phyloP scores from a whole-genome alignment of 176 grass and related monocot genomes.

The Poa annua region DNA sequence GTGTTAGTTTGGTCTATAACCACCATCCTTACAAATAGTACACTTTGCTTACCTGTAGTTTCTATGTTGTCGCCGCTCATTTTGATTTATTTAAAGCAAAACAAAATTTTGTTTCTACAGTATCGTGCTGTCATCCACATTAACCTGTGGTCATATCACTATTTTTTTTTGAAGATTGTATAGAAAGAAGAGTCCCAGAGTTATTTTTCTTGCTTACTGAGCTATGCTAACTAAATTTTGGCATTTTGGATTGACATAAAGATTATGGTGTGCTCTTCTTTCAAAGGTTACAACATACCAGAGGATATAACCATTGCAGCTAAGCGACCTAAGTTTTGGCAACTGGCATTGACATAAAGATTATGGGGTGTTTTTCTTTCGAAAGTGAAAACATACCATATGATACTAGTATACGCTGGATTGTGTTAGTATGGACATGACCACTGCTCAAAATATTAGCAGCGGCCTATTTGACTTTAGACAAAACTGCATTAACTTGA shows the following conservation, averaged over 20 bases:
- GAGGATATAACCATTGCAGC: neutral
- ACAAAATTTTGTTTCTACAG: neutral
- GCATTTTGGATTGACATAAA: conserved; percentile 1
- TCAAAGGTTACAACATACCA: neutral
- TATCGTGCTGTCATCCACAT: neutral
- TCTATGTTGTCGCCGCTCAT: neutral
- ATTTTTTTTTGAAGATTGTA: neutral
- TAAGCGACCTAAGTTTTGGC: neutral
- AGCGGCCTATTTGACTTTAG: neutral
- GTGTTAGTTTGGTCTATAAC: conserved; percentile 22
- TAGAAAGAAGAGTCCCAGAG: neutral
- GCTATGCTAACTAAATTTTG: neutral
- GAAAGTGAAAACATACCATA: neutral
- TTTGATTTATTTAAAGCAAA: neutral
- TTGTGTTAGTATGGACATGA: neutral
- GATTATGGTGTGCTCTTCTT: neutral
- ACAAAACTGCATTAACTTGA: neutral
- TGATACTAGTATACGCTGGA: neutral
- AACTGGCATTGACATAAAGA: conserved; percentile 15
- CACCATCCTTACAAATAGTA: neutral
- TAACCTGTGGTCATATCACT: neutral
- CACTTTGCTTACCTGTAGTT: neutral
- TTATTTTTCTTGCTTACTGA: neutral
- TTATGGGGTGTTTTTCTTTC: neutral
- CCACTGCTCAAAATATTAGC: neutral